These are phyloP conservation scores for Petunia hybrid DNA, from an alignment of 305 asterid species.

Conservation along the genomic window DNA sequence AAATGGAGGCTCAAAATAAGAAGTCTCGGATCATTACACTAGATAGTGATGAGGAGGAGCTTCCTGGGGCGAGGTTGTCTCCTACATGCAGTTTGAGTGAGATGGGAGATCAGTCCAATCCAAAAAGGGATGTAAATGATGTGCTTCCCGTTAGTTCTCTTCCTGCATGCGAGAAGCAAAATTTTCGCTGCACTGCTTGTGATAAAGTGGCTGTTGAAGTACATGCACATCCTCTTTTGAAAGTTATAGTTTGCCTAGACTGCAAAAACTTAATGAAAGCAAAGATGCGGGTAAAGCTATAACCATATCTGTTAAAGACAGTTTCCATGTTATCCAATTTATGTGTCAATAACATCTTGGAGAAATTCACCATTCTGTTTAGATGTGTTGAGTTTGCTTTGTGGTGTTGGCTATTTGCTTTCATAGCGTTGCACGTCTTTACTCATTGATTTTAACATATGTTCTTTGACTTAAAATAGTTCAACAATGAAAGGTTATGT, in stretches of 20 bases:
- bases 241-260: slow-evolving; percentile 46
- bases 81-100: slow-evolving; percentile 31
- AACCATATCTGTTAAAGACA: slow-evolving; percentile 22
- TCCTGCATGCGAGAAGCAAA: slow-evolving; percentile 23
- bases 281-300: slow-evolving; percentile 40
- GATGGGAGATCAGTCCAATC: slow-evolving; percentile 35
- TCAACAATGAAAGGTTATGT: not conserved
- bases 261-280: slow-evolving; percentile 46
- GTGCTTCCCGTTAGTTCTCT: slow-evolving; percentile 25
- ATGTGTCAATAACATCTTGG: slow-evolving; percentile 4
- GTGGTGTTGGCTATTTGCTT: slow-evolving; percentile 1
- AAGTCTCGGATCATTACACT: slow-evolving; percentile 42
- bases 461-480: not conserved
- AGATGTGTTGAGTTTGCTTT: slow-evolving; percentile 4
- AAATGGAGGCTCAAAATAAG: slow-evolving; percentile 43
- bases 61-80: slow-evolving; percentile 43
- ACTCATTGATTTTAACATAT: not conserved
- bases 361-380: slow-evolving; percentile 18
- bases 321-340: slow-evolving; percentile 1
- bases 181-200: slow-evolving; percentile 53
- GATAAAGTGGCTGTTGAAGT: slow-evolving; percentile 44
- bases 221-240: slow-evolving; percentile 50
- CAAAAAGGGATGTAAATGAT: slow-evolving; percentile 13
- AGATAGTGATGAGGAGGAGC: slow-evolving; percentile 55
- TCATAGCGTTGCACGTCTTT: slow-evolving; percentile 7